Conservation (phyloP, 441 rosid genomes). For the Lepidium campestre region DNA sequence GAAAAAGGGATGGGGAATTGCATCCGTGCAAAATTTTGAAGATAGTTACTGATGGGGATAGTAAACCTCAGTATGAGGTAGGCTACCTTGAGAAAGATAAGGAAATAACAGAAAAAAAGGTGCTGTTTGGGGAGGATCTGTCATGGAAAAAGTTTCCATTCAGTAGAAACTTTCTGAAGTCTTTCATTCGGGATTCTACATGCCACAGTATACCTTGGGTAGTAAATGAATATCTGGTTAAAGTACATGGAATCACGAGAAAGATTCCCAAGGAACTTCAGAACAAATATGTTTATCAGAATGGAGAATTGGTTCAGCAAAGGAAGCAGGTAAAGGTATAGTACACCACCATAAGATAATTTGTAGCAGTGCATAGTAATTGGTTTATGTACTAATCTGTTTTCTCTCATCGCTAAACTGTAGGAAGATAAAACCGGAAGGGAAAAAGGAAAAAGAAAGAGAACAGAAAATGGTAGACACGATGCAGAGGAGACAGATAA, state of each 20-base stretch:
- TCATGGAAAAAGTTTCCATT: slow-evolving; percentile 69
- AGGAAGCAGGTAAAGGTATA: slow-evolving; percentile 36
- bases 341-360: slow-evolving; percentile 21
- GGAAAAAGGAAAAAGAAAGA: slow-evolving; percentile 55
- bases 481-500: slow-evolving; percentile 24
- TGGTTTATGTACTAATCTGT: slow-evolving; percentile 10
- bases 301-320: slow-evolving; percentile 63
- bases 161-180: slow-evolving; percentile 74
- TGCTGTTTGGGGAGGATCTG: slow-evolving; percentile 58
- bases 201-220: slow-evolving; percentile 86
- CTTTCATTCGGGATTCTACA: slow-evolving; percentile 91
- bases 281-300: slow-evolving; percentile 46
- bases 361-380: slow-evolving; percentile 5
- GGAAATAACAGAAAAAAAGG: slow-evolving; percentile 41
- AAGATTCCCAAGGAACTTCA: slow-evolving; percentile 62
- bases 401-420: slow-evolving; percentile 11
- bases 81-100: slow-evolving; percentile 66
- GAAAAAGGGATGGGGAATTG: slow-evolving; percentile 45
- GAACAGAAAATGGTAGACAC: slow-evolving; percentile 39
- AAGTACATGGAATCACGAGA: slow-evolving; percentile 57
- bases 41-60: slow-evolving; percentile 36
- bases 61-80: slow-evolving; percentile 51
- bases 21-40: slow-evolving; percentile 67
- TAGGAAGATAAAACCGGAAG: slow-evolving; percentile 50
- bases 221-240: slow-evolving; percentile 63